These are phyloP conservation scores for Fusarium illudens DNA, from an alignment of 2,329 filamentous ascomycete genomes.

Conservation along the genomic window DNA sequence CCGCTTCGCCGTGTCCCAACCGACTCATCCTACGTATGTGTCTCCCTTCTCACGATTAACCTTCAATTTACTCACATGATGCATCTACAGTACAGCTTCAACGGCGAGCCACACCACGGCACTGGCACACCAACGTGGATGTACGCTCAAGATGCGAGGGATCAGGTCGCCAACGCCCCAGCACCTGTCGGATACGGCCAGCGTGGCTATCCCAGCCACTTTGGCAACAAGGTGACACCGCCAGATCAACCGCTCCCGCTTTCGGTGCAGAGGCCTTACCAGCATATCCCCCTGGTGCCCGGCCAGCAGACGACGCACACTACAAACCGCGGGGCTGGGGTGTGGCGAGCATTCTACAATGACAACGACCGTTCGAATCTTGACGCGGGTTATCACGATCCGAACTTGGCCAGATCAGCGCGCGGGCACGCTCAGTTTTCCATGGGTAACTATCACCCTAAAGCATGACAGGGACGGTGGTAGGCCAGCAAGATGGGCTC, in stretches of 20 bases:
- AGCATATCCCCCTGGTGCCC: neutral
- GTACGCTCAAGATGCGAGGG: neutral
- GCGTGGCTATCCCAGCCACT: neutral
- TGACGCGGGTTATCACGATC: neutral
- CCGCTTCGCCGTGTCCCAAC: neutral
- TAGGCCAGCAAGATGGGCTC: no score
- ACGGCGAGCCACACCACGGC: neutral
- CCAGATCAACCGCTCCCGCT: no score
- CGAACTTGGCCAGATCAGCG: no score
- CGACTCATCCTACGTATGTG: neutral
- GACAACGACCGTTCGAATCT: neutral
- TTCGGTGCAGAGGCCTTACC: no score
- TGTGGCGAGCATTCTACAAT: neutral
- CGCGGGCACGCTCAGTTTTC: no score
- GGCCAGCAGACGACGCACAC: neutral
- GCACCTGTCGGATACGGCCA: no score
- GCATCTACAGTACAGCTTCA: neutral
- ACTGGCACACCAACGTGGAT: neutral
- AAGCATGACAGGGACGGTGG: no score
- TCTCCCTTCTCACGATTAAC: neutral
- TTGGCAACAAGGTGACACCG: rapidly evolving
- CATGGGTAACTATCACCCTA: no score
- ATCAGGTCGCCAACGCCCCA: neutral
- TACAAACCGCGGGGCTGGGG: rapidly evolving
- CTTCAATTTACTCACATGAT: neutral